These are phyloP conservation scores for Linnemannia zychae DNA, from an alignment of 192 early-diverging fungal genomes.

Conservation along the genomic window DNA sequence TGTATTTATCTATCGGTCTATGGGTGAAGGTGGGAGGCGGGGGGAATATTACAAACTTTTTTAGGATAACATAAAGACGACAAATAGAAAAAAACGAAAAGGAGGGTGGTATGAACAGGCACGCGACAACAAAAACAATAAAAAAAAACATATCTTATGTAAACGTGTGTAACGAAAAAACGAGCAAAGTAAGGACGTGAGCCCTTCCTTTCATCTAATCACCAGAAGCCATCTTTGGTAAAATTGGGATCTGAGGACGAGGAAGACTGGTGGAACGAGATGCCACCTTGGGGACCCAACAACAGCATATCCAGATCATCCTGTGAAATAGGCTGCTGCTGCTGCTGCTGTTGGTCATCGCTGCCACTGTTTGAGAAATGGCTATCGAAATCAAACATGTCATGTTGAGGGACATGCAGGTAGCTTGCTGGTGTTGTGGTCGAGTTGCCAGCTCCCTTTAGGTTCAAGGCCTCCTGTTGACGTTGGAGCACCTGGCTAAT, in stretches of 20 bases:
- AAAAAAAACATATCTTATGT: background rate
- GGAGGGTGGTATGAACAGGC: background rate
- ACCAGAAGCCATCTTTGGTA: slow-evolving; percentile 45
- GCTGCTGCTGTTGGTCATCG: background rate
- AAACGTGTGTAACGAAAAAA: background rate
- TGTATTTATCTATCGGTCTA: background rate
- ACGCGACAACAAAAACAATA: background rate
- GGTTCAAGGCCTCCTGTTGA: slow-evolving; percentile 3
- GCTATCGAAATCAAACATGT: slow-evolving; percentile 30
- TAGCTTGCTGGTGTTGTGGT: background rate
- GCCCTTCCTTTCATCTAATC: background rate
- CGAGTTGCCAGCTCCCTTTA: background rate
- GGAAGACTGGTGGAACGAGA: slow-evolving; percentile 2
- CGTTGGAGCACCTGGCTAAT: background rate
- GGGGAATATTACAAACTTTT: background rate
- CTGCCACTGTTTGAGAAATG: background rate
- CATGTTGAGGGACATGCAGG: background rate
- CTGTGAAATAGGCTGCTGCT: slow-evolving; percentile 26
- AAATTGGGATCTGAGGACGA: slow-evolving; percentile 8
- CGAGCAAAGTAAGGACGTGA: too few species aligned
- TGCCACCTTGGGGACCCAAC: slow-evolving; percentile 14
- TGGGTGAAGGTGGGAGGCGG: background rate
- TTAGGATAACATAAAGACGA: background rate
- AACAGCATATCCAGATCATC: slow-evolving; percentile 49
- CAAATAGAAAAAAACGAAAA: background rate